Percentiles rank a stretch among this genome's conserved stretches.
Evolutionary conservation across 768 basidiomycete species (phyloP).

Genomic region (Strobilomyces dryophilus): DNA sequence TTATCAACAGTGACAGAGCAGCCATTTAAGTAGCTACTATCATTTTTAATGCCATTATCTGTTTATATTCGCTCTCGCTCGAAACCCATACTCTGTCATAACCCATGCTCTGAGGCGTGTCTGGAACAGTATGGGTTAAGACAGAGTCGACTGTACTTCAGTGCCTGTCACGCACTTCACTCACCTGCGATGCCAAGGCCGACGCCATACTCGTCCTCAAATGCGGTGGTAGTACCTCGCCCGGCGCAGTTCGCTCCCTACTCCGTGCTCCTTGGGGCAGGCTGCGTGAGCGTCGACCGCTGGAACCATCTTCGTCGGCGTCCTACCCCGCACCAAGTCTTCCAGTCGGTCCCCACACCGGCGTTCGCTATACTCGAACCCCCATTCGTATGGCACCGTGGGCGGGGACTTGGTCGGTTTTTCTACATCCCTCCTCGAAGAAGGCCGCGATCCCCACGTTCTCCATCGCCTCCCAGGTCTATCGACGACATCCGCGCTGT

Average conservation of each 20-base stretch:
- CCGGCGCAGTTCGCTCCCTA: conserved; percentile 9
- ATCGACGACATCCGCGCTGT: neutral
- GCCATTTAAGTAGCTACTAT: no score
- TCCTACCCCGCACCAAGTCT: conserved; percentile 18
- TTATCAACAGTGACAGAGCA: no score
- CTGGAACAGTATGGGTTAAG: no score
- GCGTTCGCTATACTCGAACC: conserved; percentile 18
- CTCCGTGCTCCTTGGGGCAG: conserved; percentile 11
- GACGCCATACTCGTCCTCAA: conserved; percentile 71
- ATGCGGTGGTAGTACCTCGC: conserved; percentile 46
- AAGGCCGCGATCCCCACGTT: neutral
- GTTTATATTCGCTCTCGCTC: no score
- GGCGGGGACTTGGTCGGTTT: conserved; percentile 13
- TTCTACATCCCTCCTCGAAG: conserved; percentile 20
- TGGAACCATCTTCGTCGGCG: conserved; percentile 61
- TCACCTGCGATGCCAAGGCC: conserved; percentile 38
- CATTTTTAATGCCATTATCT: no score
- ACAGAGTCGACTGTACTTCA: no score
- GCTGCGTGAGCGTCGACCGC: conserved; percentile 26
- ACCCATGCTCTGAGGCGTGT: no score
- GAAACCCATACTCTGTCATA: no score
- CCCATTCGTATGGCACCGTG: conserved; percentile 20
- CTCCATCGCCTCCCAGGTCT: neutral
- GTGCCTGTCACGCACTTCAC: conserved; percentile 53
- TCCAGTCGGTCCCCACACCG: neutral